phyloP scores from a whole-genome alignment of 768 basidiomycete genomes.

The Serendipita indica region DNA sequence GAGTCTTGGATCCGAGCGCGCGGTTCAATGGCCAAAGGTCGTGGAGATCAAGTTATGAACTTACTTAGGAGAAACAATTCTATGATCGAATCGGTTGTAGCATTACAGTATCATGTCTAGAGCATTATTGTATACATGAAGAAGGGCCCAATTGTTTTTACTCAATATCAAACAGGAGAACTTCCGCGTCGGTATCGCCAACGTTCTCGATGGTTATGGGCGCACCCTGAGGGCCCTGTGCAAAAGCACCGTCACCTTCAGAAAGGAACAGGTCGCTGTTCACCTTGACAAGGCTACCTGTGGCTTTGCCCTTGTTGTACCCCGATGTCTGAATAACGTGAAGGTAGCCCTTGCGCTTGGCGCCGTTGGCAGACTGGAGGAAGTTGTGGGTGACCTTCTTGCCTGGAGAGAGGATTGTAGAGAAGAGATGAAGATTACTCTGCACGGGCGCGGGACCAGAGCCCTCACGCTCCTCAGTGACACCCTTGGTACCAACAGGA shows the following conservation, averaged over 20 bases:
- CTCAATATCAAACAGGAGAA: conserved; percentile 68
- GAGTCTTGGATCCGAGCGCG: neutral
- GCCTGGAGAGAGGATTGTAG: conserved; percentile 51
- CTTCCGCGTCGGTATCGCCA: conserved; percentile 52
- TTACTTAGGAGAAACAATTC: too few relatives aligned
- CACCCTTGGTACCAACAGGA: conserved; percentile 44
- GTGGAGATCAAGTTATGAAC: too few relatives aligned
- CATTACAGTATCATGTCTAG: neutral
- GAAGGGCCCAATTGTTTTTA: neutral
- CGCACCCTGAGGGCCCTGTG: conserved; percentile 27
- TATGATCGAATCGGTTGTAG: too few relatives aligned
- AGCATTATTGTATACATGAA: neutral
- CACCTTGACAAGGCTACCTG: conserved; percentile 46
- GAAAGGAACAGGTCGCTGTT: conserved; percentile 36
- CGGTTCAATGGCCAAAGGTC: too few relatives aligned
- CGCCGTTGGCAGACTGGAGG: neutral
- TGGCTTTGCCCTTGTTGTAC: conserved; percentile 45
- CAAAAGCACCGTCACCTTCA: conserved; percentile 71
- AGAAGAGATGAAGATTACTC: conserved; percentile 51
- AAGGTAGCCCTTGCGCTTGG: conserved; percentile 52
- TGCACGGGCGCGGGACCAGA: conserved; percentile 72
- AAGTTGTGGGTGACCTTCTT: conserved; percentile 40
- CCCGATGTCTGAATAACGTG: conserved; percentile 80
- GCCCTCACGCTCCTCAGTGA: conserved; percentile 46
- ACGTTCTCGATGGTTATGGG: conserved; percentile 35